These are phyloP conservation scores for Stellera chamaejasme DNA, from an alignment of 345 rosid genomes.

Conservation along the genomic window DNA sequence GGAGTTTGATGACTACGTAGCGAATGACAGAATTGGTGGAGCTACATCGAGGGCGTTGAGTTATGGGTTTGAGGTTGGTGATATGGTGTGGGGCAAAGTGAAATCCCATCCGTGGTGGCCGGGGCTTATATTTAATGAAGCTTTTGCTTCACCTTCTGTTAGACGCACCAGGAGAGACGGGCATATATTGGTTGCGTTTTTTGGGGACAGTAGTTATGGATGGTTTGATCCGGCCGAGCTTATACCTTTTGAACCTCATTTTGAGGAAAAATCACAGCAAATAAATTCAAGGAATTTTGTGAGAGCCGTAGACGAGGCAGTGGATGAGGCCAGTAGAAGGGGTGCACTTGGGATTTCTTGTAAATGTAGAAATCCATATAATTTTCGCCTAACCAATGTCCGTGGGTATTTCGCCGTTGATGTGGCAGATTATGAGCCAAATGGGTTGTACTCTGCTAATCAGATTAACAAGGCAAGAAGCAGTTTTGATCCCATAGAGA, in stretches of 20 bases:
- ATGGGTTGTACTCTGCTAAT: conserved; percentile 53
- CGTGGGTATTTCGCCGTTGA: conserved; percentile 76
- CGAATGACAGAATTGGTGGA: conserved; percentile 59
- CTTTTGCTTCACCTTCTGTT: conserved; percentile 72
- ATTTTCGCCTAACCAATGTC: conserved; percentile 57
- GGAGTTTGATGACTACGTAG: conserved; percentile 88
- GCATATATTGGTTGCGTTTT: conserved; percentile 87
- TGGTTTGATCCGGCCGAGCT: conserved; percentile 99
- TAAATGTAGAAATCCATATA: conserved; percentile 69
- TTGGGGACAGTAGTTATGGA: conserved; percentile 97
- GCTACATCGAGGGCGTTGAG: conserved; percentile 68
- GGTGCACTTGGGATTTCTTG: conserved; percentile 75
- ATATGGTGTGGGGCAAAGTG: conserved; percentile 99
- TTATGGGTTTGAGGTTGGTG: conserved; percentile 85
- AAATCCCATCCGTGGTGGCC: conserved; percentile 99
- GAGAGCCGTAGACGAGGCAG: conserved; percentile 92
- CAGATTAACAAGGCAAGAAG: conserved; percentile 75
- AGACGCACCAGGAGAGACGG: conserved; percentile 79
- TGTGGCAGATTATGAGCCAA: conserved; percentile 81
- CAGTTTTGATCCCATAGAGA: conserved; percentile 45
- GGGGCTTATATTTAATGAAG: conserved; percentile 91
- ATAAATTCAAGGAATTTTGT: conserved; percentile 55
- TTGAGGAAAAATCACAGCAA: conserved; percentile 67
- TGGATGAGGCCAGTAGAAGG: conserved; percentile 81
- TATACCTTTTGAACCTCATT: conserved; percentile 62